Percentiles rank a stretch among this genome's conserved stretches.
These are phyloP conservation scores for Isabelozyma rhagii DNA, from an alignment of 805 yeast species.

Conservation along the genomic window DNA sequence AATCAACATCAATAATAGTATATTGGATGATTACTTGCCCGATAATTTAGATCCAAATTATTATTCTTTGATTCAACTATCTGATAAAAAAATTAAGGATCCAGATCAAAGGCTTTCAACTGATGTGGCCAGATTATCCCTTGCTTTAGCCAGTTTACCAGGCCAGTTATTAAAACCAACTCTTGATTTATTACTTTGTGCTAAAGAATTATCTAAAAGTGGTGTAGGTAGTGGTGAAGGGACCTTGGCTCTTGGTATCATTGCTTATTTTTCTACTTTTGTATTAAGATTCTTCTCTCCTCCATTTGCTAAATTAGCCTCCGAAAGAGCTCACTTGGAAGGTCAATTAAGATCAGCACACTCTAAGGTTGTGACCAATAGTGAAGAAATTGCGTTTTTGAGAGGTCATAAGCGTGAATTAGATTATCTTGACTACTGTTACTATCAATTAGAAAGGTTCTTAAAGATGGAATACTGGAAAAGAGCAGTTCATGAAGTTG, in stretches of 20 bases:
- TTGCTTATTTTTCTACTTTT: constrained; percentile 78
- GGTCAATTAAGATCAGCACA: constrained; percentile 82
- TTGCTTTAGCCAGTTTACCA: constrained; percentile 69
- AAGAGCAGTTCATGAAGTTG: constrained; percentile 75
- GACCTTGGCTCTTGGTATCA: constrained; percentile 68
- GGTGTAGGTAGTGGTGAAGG: constrained; percentile 78
- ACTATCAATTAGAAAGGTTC: constrained; percentile 78
- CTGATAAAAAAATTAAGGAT: constrained; percentile 52
- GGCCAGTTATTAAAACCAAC: constrained; percentile 83
- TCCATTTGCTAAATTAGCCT: constrained; percentile 78
- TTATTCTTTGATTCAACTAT: constrained; percentile 66
- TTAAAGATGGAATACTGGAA: constrained; percentile 72
- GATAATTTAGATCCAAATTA: constrained; percentile 65
- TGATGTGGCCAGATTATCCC: constrained; percentile 71
- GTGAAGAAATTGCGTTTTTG: constrained; percentile 84
- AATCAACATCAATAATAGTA: constrained; percentile 56
- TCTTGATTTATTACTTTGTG: constrained; percentile 74
- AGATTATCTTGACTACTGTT: constrained; percentile 71
- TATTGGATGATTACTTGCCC: constrained; percentile 72
- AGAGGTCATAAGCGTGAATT: constrained; percentile 80
- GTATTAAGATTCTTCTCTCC: constrained; percentile 78
- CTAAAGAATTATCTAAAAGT: constrained; percentile 64
- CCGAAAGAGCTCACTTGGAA: constrained; percentile 74
- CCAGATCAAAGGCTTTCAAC: constrained; percentile 84
- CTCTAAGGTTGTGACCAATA: constrained; percentile 71